Conservation (phyloP, 164 flowering plant genomes). For the Buxus sempervirens region DNA sequence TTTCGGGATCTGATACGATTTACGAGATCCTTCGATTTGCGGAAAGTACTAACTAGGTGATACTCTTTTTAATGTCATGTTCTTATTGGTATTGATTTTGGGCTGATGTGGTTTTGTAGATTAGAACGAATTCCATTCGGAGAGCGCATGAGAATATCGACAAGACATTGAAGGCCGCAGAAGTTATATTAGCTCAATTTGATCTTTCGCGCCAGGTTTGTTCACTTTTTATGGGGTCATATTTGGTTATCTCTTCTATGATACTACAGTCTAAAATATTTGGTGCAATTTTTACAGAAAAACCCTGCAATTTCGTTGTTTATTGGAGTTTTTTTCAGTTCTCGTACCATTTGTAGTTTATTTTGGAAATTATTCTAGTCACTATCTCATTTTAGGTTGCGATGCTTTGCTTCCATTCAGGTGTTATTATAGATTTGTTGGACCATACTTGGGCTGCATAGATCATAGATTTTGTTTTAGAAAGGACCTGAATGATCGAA, state of each 20-base stretch:
- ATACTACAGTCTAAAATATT: no score
- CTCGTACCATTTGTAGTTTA: no score
- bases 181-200: slow-evolving; percentile 72
- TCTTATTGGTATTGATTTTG: not conserved
- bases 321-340: no score
- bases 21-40: not conserved
- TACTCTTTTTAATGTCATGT: not conserved
- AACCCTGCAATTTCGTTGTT: no score
- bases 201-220: slow-evolving; percentile 81
- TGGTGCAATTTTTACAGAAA: no score
- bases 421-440: no score
- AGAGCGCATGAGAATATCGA: slow-evolving; percentile 94
- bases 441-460: no score
- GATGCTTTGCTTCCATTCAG: no score
- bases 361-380: no score
- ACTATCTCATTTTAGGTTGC: no score
- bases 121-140: slow-evolving; percentile 84
- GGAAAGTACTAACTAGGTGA: not conserved
- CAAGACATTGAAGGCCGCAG: slow-evolving; percentile 87
- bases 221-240: not conserved
- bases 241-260: not conserved
- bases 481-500: no score
- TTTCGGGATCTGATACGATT: not conserved
- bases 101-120: slow-evolving; percentile 32
- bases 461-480: no score